A percentile compares a stretch with the other conserved stretches of the same genome.
Conservation (phyloP, 352 stramenopile genomes). For the Globisporangium orthogonon region DNA sequence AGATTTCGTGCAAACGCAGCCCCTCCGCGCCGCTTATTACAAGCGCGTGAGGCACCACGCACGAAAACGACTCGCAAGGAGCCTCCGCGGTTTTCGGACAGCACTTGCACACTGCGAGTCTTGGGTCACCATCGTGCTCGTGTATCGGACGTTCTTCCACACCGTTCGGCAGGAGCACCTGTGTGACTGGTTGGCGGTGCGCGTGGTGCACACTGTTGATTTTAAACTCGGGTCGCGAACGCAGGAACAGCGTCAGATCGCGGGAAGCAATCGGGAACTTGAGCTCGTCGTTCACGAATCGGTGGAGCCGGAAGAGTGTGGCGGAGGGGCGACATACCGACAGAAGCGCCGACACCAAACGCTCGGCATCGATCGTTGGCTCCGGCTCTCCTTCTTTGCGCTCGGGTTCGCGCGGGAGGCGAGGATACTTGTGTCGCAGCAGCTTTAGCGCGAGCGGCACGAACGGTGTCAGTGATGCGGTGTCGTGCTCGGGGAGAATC, state of each 20-base stretch:
- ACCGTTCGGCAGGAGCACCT: slow-evolving; percentile 16
- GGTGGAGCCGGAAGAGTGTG: slow-evolving; percentile 56
- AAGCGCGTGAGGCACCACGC: slow-evolving; percentile 46
- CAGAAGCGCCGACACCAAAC: slow-evolving; percentile 24
- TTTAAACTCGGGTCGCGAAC: slow-evolving; percentile 26
- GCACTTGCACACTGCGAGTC: slow-evolving; percentile 38
- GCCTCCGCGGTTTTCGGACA: slow-evolving; percentile 14
- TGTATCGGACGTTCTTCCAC: slow-evolving; percentile 2
- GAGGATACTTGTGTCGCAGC: slow-evolving; percentile 45
- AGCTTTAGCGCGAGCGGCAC: slow-evolving; percentile 31
- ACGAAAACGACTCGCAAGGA: slow-evolving; percentile 51
- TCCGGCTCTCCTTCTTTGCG: background rate
- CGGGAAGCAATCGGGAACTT: slow-evolving; percentile 28
- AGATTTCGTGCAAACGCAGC: slow-evolving; percentile 10
- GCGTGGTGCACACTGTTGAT: slow-evolving; percentile 27
- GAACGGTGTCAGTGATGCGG: slow-evolving; percentile 38
- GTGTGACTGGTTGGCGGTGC: slow-evolving; percentile 15
- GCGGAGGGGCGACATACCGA: slow-evolving; percentile 39
- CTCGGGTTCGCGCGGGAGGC: slow-evolving; percentile 18
- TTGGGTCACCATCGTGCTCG: slow-evolving; percentile 21
- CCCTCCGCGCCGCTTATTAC: slow-evolving; percentile 26
- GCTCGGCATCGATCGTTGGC: slow-evolving; percentile 24
- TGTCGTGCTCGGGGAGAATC: slow-evolving; percentile 50
- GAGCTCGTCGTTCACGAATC: slow-evolving; percentile 43
- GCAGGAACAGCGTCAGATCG: slow-evolving; percentile 39